phyloP scores from a whole-genome alignment of 768 basidiomycete species.

The Lactifluus rugatus region DNA sequence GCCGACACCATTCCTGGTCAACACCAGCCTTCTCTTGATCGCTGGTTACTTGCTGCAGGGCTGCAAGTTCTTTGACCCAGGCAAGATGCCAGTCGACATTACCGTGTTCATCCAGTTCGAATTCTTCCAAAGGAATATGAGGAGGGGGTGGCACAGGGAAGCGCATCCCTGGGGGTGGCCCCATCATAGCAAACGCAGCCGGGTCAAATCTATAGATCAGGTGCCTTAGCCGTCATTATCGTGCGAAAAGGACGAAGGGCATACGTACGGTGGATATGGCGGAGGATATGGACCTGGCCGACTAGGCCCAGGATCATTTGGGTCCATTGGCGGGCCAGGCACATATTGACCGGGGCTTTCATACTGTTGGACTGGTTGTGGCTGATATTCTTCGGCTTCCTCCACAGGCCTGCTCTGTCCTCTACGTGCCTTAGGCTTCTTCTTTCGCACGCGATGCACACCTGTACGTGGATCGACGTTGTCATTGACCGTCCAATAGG shows the following conservation, averaged over 20 bases:
- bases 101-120: slow-evolving; percentile 70
- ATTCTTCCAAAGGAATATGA: slow-evolving; percentile 51
- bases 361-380: slow-evolving; percentile 39
- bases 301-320: slow-evolving; percentile 53
- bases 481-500: slow-evolving; percentile 89
- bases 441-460: slow-evolving; percentile 82
- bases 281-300: slow-evolving; percentile 47
- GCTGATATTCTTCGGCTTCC: slow-evolving; percentile 55
- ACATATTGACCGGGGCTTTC: slow-evolving; percentile 52
- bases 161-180: slow-evolving; percentile 45
- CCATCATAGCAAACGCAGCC: slow-evolving; percentile 45
- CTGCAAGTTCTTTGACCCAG: slow-evolving; percentile 72
- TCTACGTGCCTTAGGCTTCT: slow-evolving; percentile 64
- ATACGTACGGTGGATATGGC: slow-evolving; percentile 52
- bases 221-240: not conserved
- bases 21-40: slow-evolving; percentile 78
- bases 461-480: slow-evolving; percentile 84
- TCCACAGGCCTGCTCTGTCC: slow-evolving; percentile 23
- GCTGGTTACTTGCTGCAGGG: slow-evolving; percentile 62
- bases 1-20: slow-evolving; percentile 76
- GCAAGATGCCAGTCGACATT: slow-evolving; percentile 71
- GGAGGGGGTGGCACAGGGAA: slow-evolving; percentile 54
- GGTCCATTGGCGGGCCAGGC: slow-evolving; percentile 42
- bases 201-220: slow-evolving; percentile 53
- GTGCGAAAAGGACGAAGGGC: slow-evolving; percentile 23